Percentiles rank a stretch among this genome's conserved stretches.
Evolutionary conservation across 176 grass and related monocot genomes (phyloP).

Genomic region (Phragmites australis): DNA sequence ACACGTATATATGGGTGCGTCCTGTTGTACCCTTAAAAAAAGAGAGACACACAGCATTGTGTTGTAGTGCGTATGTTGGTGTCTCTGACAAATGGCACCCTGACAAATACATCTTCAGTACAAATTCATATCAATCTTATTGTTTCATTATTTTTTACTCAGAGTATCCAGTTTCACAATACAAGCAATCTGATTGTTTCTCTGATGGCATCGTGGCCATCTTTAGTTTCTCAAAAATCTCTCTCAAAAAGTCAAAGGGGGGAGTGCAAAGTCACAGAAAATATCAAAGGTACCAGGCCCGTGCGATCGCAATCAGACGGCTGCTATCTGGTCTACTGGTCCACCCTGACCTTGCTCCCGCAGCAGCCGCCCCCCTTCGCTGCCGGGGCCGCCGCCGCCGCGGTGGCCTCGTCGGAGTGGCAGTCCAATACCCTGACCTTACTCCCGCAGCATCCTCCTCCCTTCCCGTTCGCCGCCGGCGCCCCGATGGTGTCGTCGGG

Average conservation of each 20-base stretch:
- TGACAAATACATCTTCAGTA: no score
- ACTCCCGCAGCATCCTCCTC: slow-evolving; percentile 58
- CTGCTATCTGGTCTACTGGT: neutral
- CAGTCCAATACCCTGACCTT: slow-evolving; percentile 70
- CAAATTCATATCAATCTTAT: no score
- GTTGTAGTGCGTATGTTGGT: no score
- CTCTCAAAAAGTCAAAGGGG: neutral
- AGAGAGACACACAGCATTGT: no score
- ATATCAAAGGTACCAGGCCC: neutral
- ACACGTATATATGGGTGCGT: no score
- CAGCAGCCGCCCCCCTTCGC: slow-evolving; percentile 49
- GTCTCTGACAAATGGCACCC: no score
- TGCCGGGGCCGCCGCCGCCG: neutral
- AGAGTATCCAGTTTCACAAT: neutral
- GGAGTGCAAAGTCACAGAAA: neutral
- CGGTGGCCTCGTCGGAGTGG: neutral
- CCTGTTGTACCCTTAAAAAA: no score
- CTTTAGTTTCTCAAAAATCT: no score
- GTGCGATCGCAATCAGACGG: slow-evolving; percentile 28
- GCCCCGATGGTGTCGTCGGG: neutral
- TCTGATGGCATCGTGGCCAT: no score
- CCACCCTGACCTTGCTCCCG: slow-evolving; percentile 72
- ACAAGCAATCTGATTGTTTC: no score
- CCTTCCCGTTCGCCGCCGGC: neutral
- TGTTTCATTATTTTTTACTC: no score